Base-by-base conservation (phyloP, 371 early-diverging fungal genomes). In the Mortierella sp. region DNA sequence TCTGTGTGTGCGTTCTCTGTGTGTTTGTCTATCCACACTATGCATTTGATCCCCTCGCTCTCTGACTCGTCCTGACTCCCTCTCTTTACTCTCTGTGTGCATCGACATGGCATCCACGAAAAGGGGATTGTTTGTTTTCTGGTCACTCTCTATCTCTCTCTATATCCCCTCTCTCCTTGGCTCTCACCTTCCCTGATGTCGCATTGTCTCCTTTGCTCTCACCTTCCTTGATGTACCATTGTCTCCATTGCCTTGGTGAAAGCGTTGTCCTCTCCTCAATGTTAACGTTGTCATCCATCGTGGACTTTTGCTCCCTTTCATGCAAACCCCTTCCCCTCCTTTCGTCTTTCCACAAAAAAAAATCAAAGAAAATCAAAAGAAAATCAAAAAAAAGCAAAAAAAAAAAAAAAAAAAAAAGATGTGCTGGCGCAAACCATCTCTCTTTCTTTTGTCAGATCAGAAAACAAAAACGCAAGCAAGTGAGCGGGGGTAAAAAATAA, bases 1-100 rank as follows among this genome's bases (percentile, higher is more conserved):
- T 63, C 6, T 34, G 31, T 60, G 7, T 63, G 19, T 63, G 7
- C 0, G 14, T 63, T 31, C 16, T 31, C 31, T 11, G 3, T 11
- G 14, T 13, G 58, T 13, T 2, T 58, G 38, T 34, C 7, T 63
- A 10, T 34, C 21, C 19, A 8, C 63, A 11, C 34, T 19, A 16
- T 34, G 63, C 34, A 34, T 34, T 7, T 31, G 10, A 16, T 19
- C 21, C 19, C 34, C 31, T 63, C 16, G 63, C 63, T 34, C 63
- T 34, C 31, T 63, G 63, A 63, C 63, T 34, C 63, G 19, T 34
- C 8, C 63, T 63, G 63, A 63, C 63, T 63, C 63, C 8, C 63
- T 34, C 31, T 34, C 19, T 26, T 28, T 13, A 11, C 58, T 28
- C 28, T 7, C 54, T 54, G 54, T 54, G 21, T 54, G 47, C 47